Evolutionary conservation across 768 basidiomycete genomes (phyloP).

Genomic region (Mycena alexandri): DNA sequence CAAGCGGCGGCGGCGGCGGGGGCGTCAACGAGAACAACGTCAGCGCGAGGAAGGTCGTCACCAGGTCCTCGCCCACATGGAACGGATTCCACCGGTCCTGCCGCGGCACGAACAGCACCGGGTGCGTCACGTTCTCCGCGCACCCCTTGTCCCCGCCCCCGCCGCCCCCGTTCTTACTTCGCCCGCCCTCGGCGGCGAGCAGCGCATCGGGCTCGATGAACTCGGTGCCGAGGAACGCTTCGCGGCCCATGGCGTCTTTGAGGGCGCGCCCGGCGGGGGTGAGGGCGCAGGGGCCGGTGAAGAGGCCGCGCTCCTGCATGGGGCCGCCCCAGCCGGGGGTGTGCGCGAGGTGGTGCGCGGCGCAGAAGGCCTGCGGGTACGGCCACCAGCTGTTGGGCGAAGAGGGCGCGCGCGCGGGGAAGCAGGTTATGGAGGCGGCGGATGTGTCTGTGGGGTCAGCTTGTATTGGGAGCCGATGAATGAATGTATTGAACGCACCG

Average conservation of each 20-base stretch:
- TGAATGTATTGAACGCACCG: background rate
- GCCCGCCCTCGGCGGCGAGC: background rate
- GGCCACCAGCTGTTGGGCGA: slow-evolving; percentile 37
- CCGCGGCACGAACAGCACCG: slow-evolving; percentile 35
- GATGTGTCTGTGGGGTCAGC: background rate
- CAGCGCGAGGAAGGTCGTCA: slow-evolving; percentile 38
- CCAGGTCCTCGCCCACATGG: slow-evolving; percentile 40
- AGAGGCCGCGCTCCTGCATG: slow-evolving; percentile 5
- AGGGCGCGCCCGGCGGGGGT: slow-evolving; percentile 10
- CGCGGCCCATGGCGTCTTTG: slow-evolving; percentile 27
- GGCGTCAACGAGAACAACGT: slow-evolving; percentile 35
- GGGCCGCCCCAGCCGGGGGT: slow-evolving; percentile 30
- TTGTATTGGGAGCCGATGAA: background rate
- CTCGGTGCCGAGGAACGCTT: slow-evolving; percentile 32
- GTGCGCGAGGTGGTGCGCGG: slow-evolving; percentile 27
- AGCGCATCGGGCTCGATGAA: slow-evolving; percentile 12
- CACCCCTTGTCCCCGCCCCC: background rate
- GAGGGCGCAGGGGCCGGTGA: slow-evolving; percentile 20
- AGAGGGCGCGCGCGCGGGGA: slow-evolving; percentile 27
- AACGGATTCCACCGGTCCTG: slow-evolving; percentile 39
- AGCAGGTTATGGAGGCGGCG: slow-evolving; percentile 27
- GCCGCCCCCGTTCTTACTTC: background rate
- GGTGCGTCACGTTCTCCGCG: slow-evolving; percentile 26
- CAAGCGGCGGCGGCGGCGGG: no score
- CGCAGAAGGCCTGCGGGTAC: slow-evolving; percentile 36